Evolutionary conservation across 768 basidiomycete genomes (phyloP), one percentile per base, ranked within the genome.

Genomic region (Cyclocybe cylindracea): DNA sequence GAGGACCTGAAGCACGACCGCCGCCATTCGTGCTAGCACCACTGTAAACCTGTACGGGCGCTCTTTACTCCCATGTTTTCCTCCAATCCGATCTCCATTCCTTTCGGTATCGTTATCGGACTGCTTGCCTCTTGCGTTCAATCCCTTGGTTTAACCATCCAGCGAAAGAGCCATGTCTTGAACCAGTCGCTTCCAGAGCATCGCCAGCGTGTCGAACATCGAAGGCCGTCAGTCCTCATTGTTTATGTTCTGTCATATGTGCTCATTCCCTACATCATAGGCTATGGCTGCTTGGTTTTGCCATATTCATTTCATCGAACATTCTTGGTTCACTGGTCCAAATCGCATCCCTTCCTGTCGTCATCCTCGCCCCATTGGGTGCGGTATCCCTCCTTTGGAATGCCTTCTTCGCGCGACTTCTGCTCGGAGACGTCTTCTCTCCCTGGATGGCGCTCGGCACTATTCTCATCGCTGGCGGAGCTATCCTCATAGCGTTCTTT

Each of bases 371-470:
- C 0, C 94, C 94, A 0, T 79, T 98, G 4, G 94, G 94, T 9
- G 94, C 94, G 0, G 89, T 95, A 31, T 93, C 90, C 2, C 80
- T 98, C 29, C 80, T 98, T 29, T 96, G 90, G 90, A 98, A 98
- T 66, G 94, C 94, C 4, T 82, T 96, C 61, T 94, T 96, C 63
- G 93, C 94, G 11, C 79, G 85, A 31, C 61, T 95, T 37, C 78
- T 96, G 37, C 79, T 96, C 10, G 91, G 90, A 9, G 93, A 97
- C 64, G 77, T 83, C 16, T 93, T 95, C 70, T 91, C 91, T 4
- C 79, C 79, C 1, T 89, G 85, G 77, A 89, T 94, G 82, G 72
- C 91, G 40, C 70, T 91, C n/a, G 94, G 91, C 45, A 96, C 94
- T 2, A 69, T 89, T 39, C 76, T 95, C 64, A 94, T 98, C 55